A percentile compares a stretch with the other conserved stretches of the same genome.
Evolutionary conservation across 345 rosid species (phyloP).

Genomic region (Rhizophora apiculata): DNA sequence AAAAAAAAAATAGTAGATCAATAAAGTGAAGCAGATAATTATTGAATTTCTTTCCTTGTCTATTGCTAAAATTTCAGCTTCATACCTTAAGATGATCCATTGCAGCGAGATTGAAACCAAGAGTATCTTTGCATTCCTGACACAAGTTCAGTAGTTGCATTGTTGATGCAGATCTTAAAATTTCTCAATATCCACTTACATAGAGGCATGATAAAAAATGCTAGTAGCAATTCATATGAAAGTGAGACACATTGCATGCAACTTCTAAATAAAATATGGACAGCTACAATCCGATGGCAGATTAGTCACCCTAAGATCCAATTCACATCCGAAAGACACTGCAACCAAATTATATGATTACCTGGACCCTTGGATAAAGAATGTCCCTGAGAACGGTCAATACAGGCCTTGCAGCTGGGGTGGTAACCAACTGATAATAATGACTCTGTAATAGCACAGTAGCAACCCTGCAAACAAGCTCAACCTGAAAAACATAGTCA

Average conservation of each 20-base stretch:
- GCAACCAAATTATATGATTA: conserved; percentile 21
- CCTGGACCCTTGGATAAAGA: conserved; percentile 74
- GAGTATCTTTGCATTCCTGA: conserved; percentile 83
- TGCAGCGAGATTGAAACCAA: conserved; percentile 91
- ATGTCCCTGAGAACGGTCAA: conserved; percentile 64
- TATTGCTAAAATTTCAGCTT: neutral
- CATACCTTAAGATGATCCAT: conserved; percentile 92
- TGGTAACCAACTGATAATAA: conserved; percentile 71
- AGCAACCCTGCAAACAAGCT: conserved; percentile 74
- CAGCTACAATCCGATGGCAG: neutral
- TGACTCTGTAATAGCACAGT: conserved; percentile 70
- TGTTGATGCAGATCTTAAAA: conserved; percentile 5
- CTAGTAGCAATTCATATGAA: no score
- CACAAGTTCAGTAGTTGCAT: conserved; percentile 11
- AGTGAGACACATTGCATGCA: neutral
- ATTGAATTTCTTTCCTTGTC: neutral
- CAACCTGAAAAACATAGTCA: conserved; percentile 48
- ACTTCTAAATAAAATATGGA: neutral
- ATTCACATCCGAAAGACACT: neutral
- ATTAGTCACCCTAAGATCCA: neutral
- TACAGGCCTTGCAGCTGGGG: conserved; percentile 75
- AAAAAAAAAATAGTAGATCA: neutral
- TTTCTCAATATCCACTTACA: neutral
- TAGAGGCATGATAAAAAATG: neutral
- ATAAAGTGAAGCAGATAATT: neutral